phyloP scores from a whole-genome alignment of 257 asterid genomes.

The Solanum okadae region DNA sequence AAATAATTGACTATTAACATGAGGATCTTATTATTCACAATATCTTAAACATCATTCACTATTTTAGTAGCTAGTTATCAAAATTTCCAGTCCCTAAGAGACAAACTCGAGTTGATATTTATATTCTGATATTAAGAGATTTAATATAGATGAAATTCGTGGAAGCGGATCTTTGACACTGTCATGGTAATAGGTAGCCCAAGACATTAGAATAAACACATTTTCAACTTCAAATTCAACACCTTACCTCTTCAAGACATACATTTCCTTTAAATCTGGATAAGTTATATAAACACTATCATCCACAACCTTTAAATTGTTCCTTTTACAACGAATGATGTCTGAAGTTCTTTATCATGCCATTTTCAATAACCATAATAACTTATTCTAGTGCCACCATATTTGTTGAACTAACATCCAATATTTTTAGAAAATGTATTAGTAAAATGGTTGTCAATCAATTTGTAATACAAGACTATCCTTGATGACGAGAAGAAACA shows the following conservation, averaged over 20 bases:
- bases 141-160: no score
- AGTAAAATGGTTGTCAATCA: background rate
- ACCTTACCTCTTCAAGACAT: background rate
- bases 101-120: no score
- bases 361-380: background rate
- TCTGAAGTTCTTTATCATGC: background rate
- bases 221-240: background rate
- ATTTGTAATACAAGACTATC: rapidly evolving
- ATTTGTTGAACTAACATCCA: background rate
- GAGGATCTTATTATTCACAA: background rate
- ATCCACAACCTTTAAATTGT: no score
- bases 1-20: no score
- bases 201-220: background rate
- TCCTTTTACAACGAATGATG: no score
- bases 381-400: background rate
- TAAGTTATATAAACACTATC: no score
- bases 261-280: background rate
- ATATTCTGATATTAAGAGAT: no score
- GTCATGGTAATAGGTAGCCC: background rate
- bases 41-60: no score
- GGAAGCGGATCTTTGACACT: no score
- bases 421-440: no score
- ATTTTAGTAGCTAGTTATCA: background rate
- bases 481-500: background rate
- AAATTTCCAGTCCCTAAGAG: rapidly evolving